Evolutionary conservation across 1,284 basidiomycete species (phyloP), one percentile per base, ranked within the genome.

Genomic region (Fistulinella staudtii): DNA sequence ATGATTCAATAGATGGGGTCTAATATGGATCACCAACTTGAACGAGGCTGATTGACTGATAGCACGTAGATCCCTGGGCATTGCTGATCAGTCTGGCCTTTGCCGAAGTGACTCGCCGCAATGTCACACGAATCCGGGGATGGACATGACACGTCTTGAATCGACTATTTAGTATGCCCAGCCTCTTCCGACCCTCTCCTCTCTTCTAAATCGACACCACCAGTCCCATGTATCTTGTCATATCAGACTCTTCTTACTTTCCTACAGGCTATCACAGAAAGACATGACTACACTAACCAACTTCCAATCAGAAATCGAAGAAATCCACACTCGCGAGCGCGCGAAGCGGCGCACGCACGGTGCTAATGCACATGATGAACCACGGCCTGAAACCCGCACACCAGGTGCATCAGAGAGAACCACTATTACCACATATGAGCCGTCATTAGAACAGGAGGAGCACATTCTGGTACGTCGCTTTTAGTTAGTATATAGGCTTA

Each of bases 221-320:
- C 39, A 41, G 36, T 36, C 44, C 33, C 43, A 59, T 63, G 60
- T 41, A 36, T 39, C 30, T 37, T 48, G 28, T 39, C 36, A 34
- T 36, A 45, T 25, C 31, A 30, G 13, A 1, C 40, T 39, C 25
- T 27, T 10, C 34, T 29, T 38, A n/a, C n/a, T n/a, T n/a, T n/a
- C n/a, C 31, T 10, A 30, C 7, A 39, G 41, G 30, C 30, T 34
- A 36, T 21, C 36, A 36, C 43, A 36, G 14, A 30, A 17, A 30
- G 0, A 14, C 48, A 85, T 82, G 81, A 75, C 82, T 24, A 77
- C 72, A 45, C 67, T 89, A 57, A 77, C 76, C 39, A 78, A 71
- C 42, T 89, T 89, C 60, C 86, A 89, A 63, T 74, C 66, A 55
- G 84, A 87, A 65, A 89, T 89, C 49, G 80, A 88, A 49, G 75